Evolutionary conservation across 495 filamentous ascomycete species (phyloP), one percentile per base, ranked within the genome.

Genomic region (Durotheca rogersii): DNA sequence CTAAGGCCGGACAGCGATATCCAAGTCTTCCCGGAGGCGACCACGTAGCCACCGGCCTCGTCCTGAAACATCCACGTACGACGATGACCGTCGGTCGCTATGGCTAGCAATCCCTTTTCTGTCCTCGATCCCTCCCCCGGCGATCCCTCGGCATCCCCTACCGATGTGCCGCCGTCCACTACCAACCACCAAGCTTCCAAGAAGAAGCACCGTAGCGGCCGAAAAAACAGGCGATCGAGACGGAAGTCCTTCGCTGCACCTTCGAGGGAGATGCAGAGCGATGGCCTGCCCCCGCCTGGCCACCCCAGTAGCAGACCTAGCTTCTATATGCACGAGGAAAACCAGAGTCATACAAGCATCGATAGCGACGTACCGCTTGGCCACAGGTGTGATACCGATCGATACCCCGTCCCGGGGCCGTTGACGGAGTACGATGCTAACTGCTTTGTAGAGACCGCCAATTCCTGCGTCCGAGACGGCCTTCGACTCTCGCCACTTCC

Each of bases 311-410:
- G 52, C 48, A 67, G 47, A 36, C 57, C 58, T 20, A 66, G 75
- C 16, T 84, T 87, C 58, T 90, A 88, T 61, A 62, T 83, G 33
- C 73, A 71, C 27, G 72, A 71, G 12, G 58, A 66, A 4, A 87
- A 84, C 62, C 41, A 84, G 51, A 95, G 89, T 65, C 83, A 75
- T 62, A 89, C 87, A 3, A 94, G 89, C 61, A 69, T 95, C 42
- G 89, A 91, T 44, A 92, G 87, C 61, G 81, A 89, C 58, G 82
- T 80, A 3, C 72, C 94, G 36, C 68, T 94, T 33, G 89, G 94
- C 62, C 89, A 95, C 60, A 77, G 87, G 87, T 89, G 71, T 17
- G n/a, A 6, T 7, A 7, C 7, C 11, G 31, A 37, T 48, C 11
- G 37, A 14, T 36, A 2, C 6, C 17, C n/a, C n/a, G n/a, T n/a